Evolutionary conservation across 179 eudicot species (phyloP), one percentile per base, ranked within the genome.

Genomic region (Silene vulgaris): DNA sequence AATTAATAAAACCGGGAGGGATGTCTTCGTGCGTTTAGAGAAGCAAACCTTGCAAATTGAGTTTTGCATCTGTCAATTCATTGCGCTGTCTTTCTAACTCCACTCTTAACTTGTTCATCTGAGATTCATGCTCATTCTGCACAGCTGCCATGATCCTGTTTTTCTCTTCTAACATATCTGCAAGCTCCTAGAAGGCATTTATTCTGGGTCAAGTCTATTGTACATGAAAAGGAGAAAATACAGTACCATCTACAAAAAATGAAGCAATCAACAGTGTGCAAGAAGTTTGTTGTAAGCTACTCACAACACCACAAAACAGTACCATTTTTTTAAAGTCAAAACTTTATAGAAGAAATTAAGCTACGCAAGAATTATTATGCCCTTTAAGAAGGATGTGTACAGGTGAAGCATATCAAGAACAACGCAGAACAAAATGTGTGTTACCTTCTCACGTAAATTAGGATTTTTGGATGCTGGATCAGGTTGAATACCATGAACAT

Each of bases 91-190:
- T 88, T 52, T 92, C 86, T 80, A 90, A 86, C 65, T 89, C 93
- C 73, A 62, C 43, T 62, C 75, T 75, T 76, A 89, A 75, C 68
- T 86, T 82, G 80, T 87, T 82, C 77, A 92, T 72, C 81, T 92
- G 89, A 35, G 76, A 74, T 76, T 88, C 97, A 69, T 88, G 84
- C 73, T 78, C 81, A 76, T 86, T 85, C 82, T 88, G 90, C 78
- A 85, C 71, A 17, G 85, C 79, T 14, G 90, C 86, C 77, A 88
- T 81, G 67, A 85, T 80, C 79, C 80, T 84, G 83, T 79, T 87
- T 84, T 89, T 92, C 88, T 92, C 96, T 81, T 92, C 97, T 78
- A 84, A 69, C 74, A 86, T 65, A 88, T 91, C 93, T 84, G 93
- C 89, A 81, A 87, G 87, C 78, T 92, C 99, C 99, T 95, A 89